Evolutionary conservation across 2,329 filamentous ascomycete genomes (phyloP), one percentile per base, ranked within the genome.

Genomic region (Sclerotinia glacialis): DNA sequence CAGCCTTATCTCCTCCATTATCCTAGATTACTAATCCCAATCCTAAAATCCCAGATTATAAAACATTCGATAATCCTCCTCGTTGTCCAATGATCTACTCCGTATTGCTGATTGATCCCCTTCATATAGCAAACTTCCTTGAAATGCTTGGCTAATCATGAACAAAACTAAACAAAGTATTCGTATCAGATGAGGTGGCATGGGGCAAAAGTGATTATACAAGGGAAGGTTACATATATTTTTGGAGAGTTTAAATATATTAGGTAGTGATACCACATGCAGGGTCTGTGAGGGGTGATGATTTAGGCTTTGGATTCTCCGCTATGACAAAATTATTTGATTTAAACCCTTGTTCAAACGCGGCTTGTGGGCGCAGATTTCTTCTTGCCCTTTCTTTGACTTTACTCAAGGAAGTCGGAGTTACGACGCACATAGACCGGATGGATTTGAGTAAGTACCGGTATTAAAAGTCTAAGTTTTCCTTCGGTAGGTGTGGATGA

Each of bases 171-270:
- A 14, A 14, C 6, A 31, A 34, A 47, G 42, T 23, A 62, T 78
- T 77, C 59, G 58, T 66, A 56, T 63, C 58, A 66, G 65, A 67
- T 67, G 65, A 67, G 65, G 65, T 67, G 65, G 40, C 49, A 46
- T 54, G 64, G 64, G 59, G 31, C 55, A 46, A 61, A 44, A 44
- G 26, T 23, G 34, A 44, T 49, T 42, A 7, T 31, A 28, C 28
- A 50, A 23, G 46, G 26, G 23, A 46, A 64, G 62, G 28, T 60
- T 34, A 60, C 44, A 47, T 54, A 28, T 42, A 55, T 16, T 47
- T 40, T 37, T 23, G 14, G 21, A 12, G 31, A n/a, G 40, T 59
- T 44, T 16, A 31, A 44, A 11, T 59, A 28, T n/a, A 21, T 44
- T 42, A 46, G 40, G 46, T 52, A 50, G 49, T 63, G 60, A 42